These are phyloP conservation scores for Pelargonium australe DNA, from an alignment of 441 rosid species.

Conservation along the genomic window DNA sequence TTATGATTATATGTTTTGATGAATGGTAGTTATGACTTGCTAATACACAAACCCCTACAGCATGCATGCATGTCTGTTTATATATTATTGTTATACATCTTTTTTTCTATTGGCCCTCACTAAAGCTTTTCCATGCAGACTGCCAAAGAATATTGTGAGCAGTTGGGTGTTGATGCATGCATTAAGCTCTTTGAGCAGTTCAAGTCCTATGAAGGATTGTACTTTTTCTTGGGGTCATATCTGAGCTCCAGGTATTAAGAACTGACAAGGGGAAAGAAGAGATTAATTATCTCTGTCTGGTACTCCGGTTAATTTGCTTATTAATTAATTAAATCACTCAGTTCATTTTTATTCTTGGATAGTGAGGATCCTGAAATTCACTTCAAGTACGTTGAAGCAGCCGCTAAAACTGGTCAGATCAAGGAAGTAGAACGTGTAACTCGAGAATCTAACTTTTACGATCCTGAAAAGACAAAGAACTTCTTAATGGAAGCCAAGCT, in stretches of 20 bases:
- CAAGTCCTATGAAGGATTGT: conserved; percentile 93
- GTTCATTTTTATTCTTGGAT: conserved; percentile 10
- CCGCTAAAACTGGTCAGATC: conserved; percentile 94
- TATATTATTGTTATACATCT: no score
- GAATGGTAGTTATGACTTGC: no score
- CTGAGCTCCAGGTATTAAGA: conserved; percentile 75
- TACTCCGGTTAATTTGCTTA: no score
- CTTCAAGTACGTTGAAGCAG: conserved; percentile 94
- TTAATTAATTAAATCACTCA: no score
- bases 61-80: no score
- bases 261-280: no score
- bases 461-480: conserved; percentile 91
- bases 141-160: conserved; percentile 34
- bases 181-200: conserved; percentile 73
- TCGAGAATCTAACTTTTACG: conserved; percentile 88
- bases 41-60: no score
- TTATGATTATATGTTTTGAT: no score
- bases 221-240: conserved; percentile 94
- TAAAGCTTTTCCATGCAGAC: conserved; percentile 39
- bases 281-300: no score
- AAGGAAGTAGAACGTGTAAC: conserved; percentile 99
- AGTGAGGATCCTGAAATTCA: conserved; percentile 96
- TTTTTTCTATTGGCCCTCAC: conserved; percentile 18
- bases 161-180: conserved; percentile 69
- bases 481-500: conserved; percentile 95